These are phyloP conservation scores for Coniella lustricola DNA, from an alignment of 2,329 filamentous ascomycete species.

Conservation along the genomic window DNA sequence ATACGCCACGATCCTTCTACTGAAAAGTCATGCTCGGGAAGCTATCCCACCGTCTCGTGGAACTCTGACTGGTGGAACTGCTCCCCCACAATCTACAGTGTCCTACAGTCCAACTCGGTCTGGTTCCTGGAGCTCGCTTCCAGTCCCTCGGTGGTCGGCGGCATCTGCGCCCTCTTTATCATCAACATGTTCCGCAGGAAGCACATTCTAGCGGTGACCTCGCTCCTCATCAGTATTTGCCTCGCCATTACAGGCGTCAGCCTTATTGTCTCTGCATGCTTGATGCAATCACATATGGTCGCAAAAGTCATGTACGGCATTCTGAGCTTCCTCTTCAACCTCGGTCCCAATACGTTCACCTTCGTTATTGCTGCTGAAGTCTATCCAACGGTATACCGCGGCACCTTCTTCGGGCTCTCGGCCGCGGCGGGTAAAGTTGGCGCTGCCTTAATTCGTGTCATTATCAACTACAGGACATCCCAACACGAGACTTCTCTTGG, in stretches of 20 bases:
- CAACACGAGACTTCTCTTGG: not conserved
- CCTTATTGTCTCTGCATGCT: conserved; percentile 15
- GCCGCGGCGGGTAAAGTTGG: conserved; percentile 26
- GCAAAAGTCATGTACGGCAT: conserved; percentile 20
- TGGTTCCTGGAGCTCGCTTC: conserved; percentile 15
- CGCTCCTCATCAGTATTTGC: conserved; percentile 9
- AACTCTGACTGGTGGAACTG: conserved; percentile 4
- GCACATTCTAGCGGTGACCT: conserved; percentile 14
- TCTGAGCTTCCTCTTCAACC: conserved; percentile 23
- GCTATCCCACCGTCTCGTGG: not conserved
- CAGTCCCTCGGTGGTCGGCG: conserved; percentile 15
- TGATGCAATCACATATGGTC: conserved; percentile 3
- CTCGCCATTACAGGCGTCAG: conserved; percentile 18
- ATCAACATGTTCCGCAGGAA: conserved; percentile 17
- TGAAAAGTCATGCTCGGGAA: not conserved
- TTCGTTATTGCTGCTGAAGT: conserved; percentile 27
- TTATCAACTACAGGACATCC: not conserved
- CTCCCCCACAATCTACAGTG: not conserved
- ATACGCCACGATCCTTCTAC: not conserved
- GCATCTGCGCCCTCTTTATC: conserved; percentile 14
- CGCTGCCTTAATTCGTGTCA: conserved; percentile 20
- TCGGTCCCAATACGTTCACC: conserved; percentile 25
- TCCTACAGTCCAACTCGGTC: conserved; percentile 10
- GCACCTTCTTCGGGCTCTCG: conserved; percentile 25
- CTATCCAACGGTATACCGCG: conserved; percentile 25